Base-by-base conservation (phyloP, 208 protist genomes). In the Leishmania mexicana region DNA sequence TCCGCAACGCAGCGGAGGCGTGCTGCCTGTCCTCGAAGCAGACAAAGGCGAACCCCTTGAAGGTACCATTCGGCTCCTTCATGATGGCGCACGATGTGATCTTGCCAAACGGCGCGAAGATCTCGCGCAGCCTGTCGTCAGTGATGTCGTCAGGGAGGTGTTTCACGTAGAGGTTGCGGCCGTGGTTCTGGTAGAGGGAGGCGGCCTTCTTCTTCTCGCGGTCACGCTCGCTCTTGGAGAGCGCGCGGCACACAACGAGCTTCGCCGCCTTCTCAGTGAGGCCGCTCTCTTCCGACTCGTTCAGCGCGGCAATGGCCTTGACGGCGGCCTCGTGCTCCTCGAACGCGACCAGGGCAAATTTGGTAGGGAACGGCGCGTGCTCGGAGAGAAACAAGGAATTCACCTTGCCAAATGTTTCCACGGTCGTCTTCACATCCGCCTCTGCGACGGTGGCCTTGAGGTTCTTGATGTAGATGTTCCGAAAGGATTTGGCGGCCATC, bases 401-500 rank as follows among this genome's bases (percentile, higher is more conserved):
- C 42, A 99, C 88, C 57, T 87, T 82, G 72, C 98, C 98, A 77
- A 88, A 98, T 76, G 84, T 76, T 21, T 68, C 68, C 68, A 99
- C 92, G 8, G 87, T 54, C 19, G 95, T 86, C 45, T 31, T 88
- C 28, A 99, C 78, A 28, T 97, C 80, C 15, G 94, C 93, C n/a
- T 94, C 89, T n/a, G 80, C 84, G 40, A 91, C 85, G 40, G 62
- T 62, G 21, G 88, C 75, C 60, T 85, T 81, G 28, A 99, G 89
- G 83, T 98, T 96, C 92, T 99, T 99, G 57, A 99, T 85, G 87
- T 96, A 99, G 40, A 99, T 83, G 81, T 99, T 99, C 80, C 91
- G 99, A 89, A 98, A 99, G 6, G 76, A 90, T 81, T 97, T 87
- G 15, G 91, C 91, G n/a, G 79, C 84, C 64, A 78, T 72, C 17